Evolutionary conservation across 352 stramenopile species (phyloP).

Genomic region (Peronospora belbahrii): DNA sequence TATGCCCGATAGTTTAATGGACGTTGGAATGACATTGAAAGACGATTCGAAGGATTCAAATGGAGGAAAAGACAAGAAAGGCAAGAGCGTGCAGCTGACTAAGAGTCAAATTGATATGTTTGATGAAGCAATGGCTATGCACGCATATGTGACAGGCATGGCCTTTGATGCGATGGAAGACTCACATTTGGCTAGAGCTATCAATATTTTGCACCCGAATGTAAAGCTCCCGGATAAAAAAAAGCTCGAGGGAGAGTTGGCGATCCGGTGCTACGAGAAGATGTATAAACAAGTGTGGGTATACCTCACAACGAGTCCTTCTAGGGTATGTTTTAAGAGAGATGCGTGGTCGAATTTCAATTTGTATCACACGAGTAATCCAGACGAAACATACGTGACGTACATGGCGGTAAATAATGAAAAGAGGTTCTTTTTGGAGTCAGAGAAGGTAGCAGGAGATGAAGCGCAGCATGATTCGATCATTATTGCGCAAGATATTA

Average conservation of each 20-base stretch:
- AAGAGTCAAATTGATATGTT: constrained; percentile 64
- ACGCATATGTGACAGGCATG: constrained; percentile 75
- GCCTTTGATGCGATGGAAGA: constrained; percentile 70
- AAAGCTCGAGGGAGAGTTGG: constrained; percentile 48
- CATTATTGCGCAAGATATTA: constrained; percentile 78
- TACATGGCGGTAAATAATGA: constrained; percentile 77
- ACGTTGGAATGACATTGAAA: constrained; percentile 37
- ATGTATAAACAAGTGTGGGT: constrained; percentile 82
- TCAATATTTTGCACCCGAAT: constrained; percentile 47
- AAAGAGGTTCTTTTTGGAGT: constrained; percentile 76
- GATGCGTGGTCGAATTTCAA: constrained; percentile 78
- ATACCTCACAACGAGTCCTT: constrained; percentile 50
- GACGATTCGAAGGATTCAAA: constrained; percentile 27
- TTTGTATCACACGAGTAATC: constrained; percentile 64
- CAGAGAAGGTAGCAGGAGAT: constrained; percentile 47
- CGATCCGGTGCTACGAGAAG: constrained; percentile 73
- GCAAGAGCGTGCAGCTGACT: constrained; percentile 42
- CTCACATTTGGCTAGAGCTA: constrained; percentile 52
- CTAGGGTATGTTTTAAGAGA: constrained; percentile 64
- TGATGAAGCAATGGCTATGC: constrained; percentile 75
- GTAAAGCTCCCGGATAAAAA: constrained; percentile 70
- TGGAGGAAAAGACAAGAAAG: constrained; percentile 32
- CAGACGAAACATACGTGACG: constrained; percentile 62
- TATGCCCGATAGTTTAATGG: constrained; percentile 60
- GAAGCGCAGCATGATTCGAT: constrained; percentile 70